Evolutionary conservation across 306 rosid genomes (phyloP), one percentile per base, ranked within the genome.

Genomic region (Begonia masoniana): DNA sequence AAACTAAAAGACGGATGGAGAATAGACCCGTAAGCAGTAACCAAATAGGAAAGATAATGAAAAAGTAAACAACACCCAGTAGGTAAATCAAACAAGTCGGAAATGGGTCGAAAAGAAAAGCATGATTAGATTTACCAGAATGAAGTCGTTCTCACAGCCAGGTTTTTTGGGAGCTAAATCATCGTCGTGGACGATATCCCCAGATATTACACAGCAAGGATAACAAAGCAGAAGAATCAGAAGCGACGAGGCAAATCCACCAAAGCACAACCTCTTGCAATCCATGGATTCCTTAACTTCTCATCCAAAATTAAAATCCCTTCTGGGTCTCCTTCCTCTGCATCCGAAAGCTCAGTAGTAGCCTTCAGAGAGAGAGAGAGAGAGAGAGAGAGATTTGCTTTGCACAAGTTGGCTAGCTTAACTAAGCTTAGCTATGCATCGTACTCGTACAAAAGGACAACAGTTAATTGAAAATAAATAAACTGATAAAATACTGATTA

Each of bases 131-230:
- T 31, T 13, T 73, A 91, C 99, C 82, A 91, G 72, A 76, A 91
- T 93, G 59, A 91, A 86, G 67, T 77, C 73, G 68, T 91, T 91
- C 54, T 57, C 82, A 61, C 94, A 86, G 54, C 96, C 93, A n/a
- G 96, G 94, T 67, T 83, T 83, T 75, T 81, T 86, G 42, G 96
- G 99, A 66, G 93, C 68, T 35, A 72, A 75, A 62, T 81, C 76
- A 41, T 82, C 96, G 54, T 77, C 84, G 41, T 83, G 88, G 58
- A 79, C 84, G 46, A 77, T 81, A 72, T 86, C 94, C 43, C 95
- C 99, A 46, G 83, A 88, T 50, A 49, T 46, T 0, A 74, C 88
- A 13, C 73, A 63, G 65, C 70, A 63, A 49, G 69, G 53, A 41
- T 49, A 10, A 36, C 43, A 57, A 26, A 77, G 69, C 66, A 79